Conservation (phyloP, 2,329 filamentous ascomycete species). For the Colletotrichum truncatum region DNA sequence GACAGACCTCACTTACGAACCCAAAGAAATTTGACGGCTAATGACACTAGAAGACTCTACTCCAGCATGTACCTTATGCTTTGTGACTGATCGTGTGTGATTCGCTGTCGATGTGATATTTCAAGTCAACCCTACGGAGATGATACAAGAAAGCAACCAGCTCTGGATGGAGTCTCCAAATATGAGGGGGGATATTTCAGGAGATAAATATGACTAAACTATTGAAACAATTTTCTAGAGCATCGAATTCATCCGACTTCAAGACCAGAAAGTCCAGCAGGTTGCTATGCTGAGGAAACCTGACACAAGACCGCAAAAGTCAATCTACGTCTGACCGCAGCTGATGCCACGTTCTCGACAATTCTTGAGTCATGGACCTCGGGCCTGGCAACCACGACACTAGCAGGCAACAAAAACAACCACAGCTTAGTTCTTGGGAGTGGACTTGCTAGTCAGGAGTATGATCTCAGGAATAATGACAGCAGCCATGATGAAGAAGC, state of each 20-base stretch:
- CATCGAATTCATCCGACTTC: no score
- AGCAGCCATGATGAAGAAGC: slow-evolving; percentile 55
- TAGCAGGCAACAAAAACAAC: not conserved
- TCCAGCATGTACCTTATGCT: no score
- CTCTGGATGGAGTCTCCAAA: no score
- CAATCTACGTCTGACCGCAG: not conserved
- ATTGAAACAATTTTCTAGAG: not conserved
- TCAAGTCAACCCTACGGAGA: not conserved
- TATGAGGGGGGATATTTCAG: not conserved
- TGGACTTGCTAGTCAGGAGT: slow-evolving; percentile 45
- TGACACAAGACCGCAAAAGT: not conserved
- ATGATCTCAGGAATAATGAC: slow-evolving; percentile 62
- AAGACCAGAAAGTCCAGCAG: no score
- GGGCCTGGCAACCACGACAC: not conserved
- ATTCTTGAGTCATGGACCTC: not conserved
- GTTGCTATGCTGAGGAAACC: no score
- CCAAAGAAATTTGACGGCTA: slow-evolving; percentile 27
- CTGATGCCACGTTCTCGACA: no score
- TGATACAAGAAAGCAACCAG: no score
- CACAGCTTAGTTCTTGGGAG: slow-evolving; percentile 9
- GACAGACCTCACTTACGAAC: slow-evolving; percentile 23
- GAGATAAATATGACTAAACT: not conserved
- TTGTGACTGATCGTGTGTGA: not conserved
- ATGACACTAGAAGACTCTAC: slow-evolving; percentile 22
- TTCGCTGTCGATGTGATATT: not conserved